Evolutionary conservation across 164 flowering plant genomes (phyloP), one percentile per base, ranked within the genome.

Genomic region (Chimonanthus praecox): DNA sequence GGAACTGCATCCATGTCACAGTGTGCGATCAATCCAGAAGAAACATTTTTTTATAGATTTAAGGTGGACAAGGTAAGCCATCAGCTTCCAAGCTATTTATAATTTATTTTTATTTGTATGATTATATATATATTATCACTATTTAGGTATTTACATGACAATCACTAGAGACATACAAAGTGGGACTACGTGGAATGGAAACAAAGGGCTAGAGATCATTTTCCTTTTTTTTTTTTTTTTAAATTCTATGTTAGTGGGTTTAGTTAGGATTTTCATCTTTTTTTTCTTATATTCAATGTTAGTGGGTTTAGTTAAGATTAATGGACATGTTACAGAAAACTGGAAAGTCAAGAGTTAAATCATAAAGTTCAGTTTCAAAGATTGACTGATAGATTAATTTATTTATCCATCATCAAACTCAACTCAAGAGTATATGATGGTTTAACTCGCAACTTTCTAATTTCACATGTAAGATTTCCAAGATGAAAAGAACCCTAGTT

Each of bases 1-100:
- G 98, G 98, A 78, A 87, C 94, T 2, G 98, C 87, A 80, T 97
- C 95, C 3, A 89, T 94, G 0, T 85, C 97, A 5, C 98, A 94
- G 69, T 92, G 97, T 72, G 93, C 97, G 3, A 84, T 91, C 47
- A n/a, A 83, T 65, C 94, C 98, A 1, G 97, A 91, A 10, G 92
- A 91, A 47, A 89, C 89, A 44, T 87, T 87, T 76, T 76, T 49
- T 4, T 94, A 94, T 75, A 77, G 82, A 71, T 94, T 91, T 65
- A 90, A 85, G 0, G 98, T 92, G 0, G 97, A 94, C 71, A 88
- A 90, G 81, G 98, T 94, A 83, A 80, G 86, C 77, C 21, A 7
- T 47, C n/a, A 65, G 6, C 11, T 1, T 43, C 9, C 15, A 54
- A 13, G 21, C 21, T 20, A 20, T 20, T 20, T 20, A 20, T 20